These are phyloP conservation scores for Nannizzia gypsea DNA, from an alignment of 2,329 filamentous ascomycete genomes.

Conservation along the genomic window DNA sequence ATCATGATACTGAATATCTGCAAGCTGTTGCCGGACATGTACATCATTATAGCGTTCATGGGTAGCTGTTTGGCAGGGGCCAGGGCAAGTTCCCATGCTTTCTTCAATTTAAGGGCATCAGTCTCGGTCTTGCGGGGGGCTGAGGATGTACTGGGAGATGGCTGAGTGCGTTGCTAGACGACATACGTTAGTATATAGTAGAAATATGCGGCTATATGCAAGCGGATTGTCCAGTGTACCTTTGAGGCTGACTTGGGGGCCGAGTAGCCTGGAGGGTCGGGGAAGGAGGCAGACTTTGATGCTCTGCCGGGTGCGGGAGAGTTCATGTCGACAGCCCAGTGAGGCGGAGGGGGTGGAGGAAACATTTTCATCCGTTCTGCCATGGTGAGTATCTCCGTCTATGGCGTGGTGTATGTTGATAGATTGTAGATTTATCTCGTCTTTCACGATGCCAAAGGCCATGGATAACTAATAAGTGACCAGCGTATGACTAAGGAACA, in stretches of 20 bases:
- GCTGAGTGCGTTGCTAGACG: conserved; percentile 23
- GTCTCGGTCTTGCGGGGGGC: conserved; percentile 51
- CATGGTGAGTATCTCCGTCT: neutral
- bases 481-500: neutral
- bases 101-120: conserved; percentile 93
- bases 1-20: conserved; percentile 99
- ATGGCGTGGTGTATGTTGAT: neutral
- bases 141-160: conserved; percentile 54
- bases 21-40: conserved; percentile 97
- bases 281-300: conserved; percentile 53
- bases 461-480: no score
- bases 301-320: conserved; percentile 54
- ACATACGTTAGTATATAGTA: conserved; percentile 18
- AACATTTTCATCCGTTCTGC: neutral
- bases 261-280: conserved; percentile 79
- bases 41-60: conserved; percentile 99
- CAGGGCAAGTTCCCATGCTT: conserved; percentile 94
- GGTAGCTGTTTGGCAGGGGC: conserved; percentile 87
- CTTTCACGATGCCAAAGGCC: no score
- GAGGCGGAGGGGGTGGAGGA: conserved; percentile 45
- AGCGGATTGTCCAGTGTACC: conserved; percentile 11
- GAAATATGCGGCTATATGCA: conserved; percentile 9
- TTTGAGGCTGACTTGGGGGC: conserved; percentile 26
- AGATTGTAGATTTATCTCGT: neutral
- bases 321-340: conserved; percentile 75